Conservation (phyloP, 768 basidiomycete species). For the Rhodotorula taiwanensis region DNA sequence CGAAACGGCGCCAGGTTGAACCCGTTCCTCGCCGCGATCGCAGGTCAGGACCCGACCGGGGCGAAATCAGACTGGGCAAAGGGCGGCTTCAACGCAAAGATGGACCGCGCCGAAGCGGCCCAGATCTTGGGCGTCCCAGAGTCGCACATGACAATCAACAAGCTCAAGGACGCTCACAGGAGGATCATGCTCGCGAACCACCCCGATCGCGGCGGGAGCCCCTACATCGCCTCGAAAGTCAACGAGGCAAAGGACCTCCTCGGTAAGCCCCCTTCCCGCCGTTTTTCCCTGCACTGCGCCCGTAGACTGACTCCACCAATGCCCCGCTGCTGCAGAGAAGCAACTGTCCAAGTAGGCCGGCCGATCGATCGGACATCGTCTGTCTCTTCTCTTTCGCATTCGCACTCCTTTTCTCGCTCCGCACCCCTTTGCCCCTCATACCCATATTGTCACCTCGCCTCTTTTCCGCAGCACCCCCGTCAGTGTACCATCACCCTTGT, state of each 20-base stretch:
- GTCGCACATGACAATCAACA: constrained; percentile 62
- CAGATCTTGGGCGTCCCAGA: constrained; percentile 88
- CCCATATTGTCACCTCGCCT: neutral
- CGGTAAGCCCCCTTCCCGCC: constrained; percentile 1
- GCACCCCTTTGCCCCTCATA: too few relatives aligned
- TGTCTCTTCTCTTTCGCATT: neutral
- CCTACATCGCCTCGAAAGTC: constrained; percentile 95
- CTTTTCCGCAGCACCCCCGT: too few relatives aligned
- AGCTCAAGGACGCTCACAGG: constrained; percentile 89
- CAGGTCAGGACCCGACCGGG: constrained; percentile 15
- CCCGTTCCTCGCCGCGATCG: constrained; percentile 34
- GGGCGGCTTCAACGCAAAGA: constrained; percentile 91
- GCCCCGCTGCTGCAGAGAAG: constrained; percentile 21
- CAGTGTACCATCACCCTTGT: too few relatives aligned
- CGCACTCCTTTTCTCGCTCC: too few relatives aligned
- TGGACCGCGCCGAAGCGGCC: constrained; percentile 91
- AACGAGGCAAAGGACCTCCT: constrained; percentile 74
- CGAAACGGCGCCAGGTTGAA: constrained; percentile 34
- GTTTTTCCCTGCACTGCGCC: too few relatives aligned
- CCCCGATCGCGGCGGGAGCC: constrained; percentile 96
- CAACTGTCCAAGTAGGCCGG: constrained; percentile 27
- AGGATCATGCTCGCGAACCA: constrained; percentile 98
- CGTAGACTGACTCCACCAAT: neutral
- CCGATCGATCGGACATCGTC: too few relatives aligned
- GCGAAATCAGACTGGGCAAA: constrained; percentile 68